These are phyloP conservation scores for Candida glucosophila DNA, from an alignment of 1,139 yeast species.

Conservation along the genomic window DNA sequence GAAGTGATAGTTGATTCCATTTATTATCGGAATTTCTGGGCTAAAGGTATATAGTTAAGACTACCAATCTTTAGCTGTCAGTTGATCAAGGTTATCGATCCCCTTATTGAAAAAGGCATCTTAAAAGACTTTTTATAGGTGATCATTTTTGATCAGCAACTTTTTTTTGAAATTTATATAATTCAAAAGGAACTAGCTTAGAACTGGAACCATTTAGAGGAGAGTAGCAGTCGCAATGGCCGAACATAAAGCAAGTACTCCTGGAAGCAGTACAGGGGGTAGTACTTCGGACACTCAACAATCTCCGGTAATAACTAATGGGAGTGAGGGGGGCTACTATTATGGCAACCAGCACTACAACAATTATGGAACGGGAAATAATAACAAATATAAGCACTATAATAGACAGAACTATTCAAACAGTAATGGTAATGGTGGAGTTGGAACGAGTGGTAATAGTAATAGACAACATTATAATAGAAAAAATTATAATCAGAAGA, in stretches of 20 bases:
- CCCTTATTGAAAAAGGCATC: too few relatives aligned
- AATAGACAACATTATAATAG: slow-evolving; percentile 9
- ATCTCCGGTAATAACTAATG: slow-evolving; percentile 1
- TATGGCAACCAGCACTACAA: slow-evolving; percentile 1
- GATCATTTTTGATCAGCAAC: too few relatives aligned
- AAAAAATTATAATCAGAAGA: slow-evolving; percentile 11
- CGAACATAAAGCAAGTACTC: background rate
- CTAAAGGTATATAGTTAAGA: background rate
- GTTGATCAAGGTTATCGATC: slow-evolving; percentile 1
- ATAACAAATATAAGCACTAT: slow-evolving; percentile 4
- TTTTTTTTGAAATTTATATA: too few relatives aligned
- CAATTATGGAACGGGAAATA: slow-evolving; percentile 1
- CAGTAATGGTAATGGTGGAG: slow-evolving; percentile 3
- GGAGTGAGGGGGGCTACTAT: slow-evolving; percentile 2
- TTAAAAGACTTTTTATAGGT: too few relatives aligned
- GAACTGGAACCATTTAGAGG: too few relatives aligned
- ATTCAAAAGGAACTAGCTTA: too few relatives aligned
- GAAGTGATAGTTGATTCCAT: slow-evolving; percentile 1
- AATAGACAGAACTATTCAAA: slow-evolving; percentile 5
- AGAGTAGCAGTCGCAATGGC: too few relatives aligned
- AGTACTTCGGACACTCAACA: slow-evolving; percentile 3
- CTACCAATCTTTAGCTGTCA: background rate
- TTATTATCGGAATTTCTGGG: background rate
- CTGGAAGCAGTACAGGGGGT: slow-evolving; percentile 1
- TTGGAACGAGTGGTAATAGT: slow-evolving; percentile 5